These are phyloP conservation scores for Tirmania nivea DNA, from an alignment of 495 filamentous ascomycete species.

Conservation along the genomic window DNA sequence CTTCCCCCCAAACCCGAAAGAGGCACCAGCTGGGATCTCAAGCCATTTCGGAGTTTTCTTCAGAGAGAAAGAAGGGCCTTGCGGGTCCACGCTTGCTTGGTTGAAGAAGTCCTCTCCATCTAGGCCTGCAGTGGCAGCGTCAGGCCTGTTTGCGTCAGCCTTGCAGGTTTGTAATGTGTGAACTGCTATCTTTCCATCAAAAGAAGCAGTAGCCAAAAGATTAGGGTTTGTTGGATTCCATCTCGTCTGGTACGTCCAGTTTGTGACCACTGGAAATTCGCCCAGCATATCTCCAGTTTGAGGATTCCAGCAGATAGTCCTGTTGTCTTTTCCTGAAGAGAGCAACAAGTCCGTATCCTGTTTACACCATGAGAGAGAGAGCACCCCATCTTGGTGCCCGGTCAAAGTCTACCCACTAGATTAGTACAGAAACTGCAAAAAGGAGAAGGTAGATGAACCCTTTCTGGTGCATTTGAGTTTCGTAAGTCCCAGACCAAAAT, in stretches of 20 bases:
- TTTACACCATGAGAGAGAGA: slow-evolving; percentile 88
- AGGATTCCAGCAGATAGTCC: slow-evolving; percentile 89
- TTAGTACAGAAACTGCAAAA: neutral
- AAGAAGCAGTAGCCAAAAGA: slow-evolving; percentile 81
- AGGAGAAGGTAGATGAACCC: slow-evolving; percentile 20
- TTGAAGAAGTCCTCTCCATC: slow-evolving; percentile 96
- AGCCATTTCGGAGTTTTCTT: slow-evolving; percentile 77
- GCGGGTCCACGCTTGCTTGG: slow-evolving; percentile 73
- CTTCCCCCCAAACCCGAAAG: slow-evolving; percentile 93
- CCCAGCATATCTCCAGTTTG: slow-evolving; percentile 68
- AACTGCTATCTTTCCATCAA: slow-evolving; percentile 83
- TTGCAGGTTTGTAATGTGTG: slow-evolving; percentile 71
- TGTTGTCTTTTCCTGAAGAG: slow-evolving; percentile 91
- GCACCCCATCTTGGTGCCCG: slow-evolving; percentile 77
- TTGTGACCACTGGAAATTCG: slow-evolving; percentile 90
- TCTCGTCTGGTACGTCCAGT: slow-evolving; percentile 91
- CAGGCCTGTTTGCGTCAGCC: slow-evolving; percentile 6
- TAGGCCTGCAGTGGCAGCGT: slow-evolving; percentile 29
- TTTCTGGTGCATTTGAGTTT: slow-evolving; percentile 88
- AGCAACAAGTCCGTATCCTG: slow-evolving; percentile 80
- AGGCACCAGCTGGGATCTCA: slow-evolving; percentile 61
- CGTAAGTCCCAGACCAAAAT: slow-evolving; percentile 87
- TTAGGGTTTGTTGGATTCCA: slow-evolving; percentile 88
- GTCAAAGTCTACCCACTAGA: slow-evolving; percentile 35
- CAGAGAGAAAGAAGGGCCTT: slow-evolving; percentile 70